phyloP scores from a whole-genome alignment of 2,329 filamentous ascomycete genomes.

The Penicillium digitatum region DNA sequence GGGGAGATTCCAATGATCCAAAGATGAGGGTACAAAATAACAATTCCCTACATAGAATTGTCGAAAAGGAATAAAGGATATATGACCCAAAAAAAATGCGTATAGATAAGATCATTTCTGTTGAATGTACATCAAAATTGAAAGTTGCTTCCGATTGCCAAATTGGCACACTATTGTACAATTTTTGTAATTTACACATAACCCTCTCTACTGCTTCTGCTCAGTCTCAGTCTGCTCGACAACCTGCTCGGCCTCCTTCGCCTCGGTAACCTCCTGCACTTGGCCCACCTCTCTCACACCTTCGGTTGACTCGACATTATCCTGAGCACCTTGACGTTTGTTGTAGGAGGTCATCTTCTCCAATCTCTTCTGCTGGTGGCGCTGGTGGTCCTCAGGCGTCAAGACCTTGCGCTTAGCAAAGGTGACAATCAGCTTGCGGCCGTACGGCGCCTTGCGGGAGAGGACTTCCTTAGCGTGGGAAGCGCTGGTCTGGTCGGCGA shows the following conservation, averaged over 20 bases:
- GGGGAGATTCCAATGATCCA: no score
- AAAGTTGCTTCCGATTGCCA: neutral
- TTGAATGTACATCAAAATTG: neutral
- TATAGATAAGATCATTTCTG: neutral
- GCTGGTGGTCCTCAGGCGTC: neutral
- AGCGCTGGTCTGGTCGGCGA: conserved; percentile 65
- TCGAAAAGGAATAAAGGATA: neutral
- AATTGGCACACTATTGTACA: neutral
- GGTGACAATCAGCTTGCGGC: conserved; percentile 63
- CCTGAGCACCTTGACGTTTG: neutral
- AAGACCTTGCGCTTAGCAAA: conserved; percentile 44
- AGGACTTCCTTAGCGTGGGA: conserved; percentile 56
- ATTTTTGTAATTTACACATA: neutral
- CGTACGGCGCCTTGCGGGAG: conserved; percentile 57
- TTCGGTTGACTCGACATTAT: neutral
- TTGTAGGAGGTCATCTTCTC: neutral
- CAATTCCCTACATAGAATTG: neutral
- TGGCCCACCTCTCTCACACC: neutral
- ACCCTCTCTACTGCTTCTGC: neutral
- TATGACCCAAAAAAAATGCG: neutral
- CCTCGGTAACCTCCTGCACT: neutral
- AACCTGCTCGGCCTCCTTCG: neutral
- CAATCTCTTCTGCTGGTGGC: neutral
- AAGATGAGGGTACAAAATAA: no score
- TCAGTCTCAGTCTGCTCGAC: neutral